Evolutionary conservation across 495 filamentous ascomycete species (phyloP).

Genomic region (Articulospora tetracladia): DNA sequence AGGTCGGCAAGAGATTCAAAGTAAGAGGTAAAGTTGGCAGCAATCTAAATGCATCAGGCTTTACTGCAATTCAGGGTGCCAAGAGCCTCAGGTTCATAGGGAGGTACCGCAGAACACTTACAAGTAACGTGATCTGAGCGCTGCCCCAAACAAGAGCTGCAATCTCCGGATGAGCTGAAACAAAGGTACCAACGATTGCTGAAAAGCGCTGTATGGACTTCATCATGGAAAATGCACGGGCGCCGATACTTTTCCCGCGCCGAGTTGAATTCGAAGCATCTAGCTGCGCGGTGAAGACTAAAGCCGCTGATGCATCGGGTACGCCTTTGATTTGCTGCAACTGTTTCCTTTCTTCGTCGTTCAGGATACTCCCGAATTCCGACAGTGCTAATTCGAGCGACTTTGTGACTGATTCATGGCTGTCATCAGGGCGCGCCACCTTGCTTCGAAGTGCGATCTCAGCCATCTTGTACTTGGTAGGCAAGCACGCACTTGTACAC

Average conservation of each 20-base stretch:
- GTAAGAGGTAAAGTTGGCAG: constrained; percentile 31
- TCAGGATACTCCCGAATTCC: constrained; percentile 24
- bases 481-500: too few species aligned
- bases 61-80: too few species aligned
- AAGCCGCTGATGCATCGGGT: constrained; percentile 28
- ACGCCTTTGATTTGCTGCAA: constrained; percentile 16
- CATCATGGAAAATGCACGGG: constrained; percentile 28
- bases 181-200: constrained; percentile 30
- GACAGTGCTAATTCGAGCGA: constrained; percentile 15
- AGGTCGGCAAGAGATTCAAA: constrained; percentile 33
- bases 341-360: constrained; percentile 21
- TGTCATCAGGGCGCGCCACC: too few species aligned
- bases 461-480: too few species aligned
- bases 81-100: too few species aligned
- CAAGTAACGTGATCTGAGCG: constrained; percentile 28
- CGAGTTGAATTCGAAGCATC: constrained; percentile 26
- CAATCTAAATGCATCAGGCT: constrained; percentile 17
- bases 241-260: constrained; percentile 25
- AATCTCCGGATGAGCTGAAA: constrained; percentile 30
- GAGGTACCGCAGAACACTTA: constrained; percentile 4
- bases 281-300: constrained; percentile 29
- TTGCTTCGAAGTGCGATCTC: too few species aligned
- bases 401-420: constrained; percentile 11
- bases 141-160: constrained; percentile 38
- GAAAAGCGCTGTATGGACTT: constrained; percentile 30